Percentiles rank a stretch among this genome's conserved stretches.
phyloP scores from a whole-genome alignment of 257 asterid species.

The Solanum verrucosum region DNA sequence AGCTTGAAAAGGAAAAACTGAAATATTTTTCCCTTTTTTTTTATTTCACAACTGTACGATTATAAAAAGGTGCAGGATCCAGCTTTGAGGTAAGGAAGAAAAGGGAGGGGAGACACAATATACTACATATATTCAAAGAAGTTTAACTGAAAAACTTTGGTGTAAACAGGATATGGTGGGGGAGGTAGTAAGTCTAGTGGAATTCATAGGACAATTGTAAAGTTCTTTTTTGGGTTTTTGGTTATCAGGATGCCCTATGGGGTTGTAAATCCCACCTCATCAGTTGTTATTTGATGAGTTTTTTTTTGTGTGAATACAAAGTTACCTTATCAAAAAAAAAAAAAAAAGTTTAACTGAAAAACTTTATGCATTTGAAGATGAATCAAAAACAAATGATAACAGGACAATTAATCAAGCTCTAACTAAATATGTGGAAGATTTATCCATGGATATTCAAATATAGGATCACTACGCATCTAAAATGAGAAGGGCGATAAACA shows the following conservation, averaged over 20 bases:
- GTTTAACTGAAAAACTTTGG: neutral
- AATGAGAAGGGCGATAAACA: neutral
- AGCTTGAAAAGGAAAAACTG: neutral
- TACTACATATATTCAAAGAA: neutral
- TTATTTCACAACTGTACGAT: neutral
- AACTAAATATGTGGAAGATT: neutral
- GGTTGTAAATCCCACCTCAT: no score
- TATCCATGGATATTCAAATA: neutral
- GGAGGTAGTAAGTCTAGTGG: no score
- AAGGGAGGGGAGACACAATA: neutral
- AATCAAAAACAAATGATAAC: neutral
- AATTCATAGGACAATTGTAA: no score
- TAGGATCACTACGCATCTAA: neutral
- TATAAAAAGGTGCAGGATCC: neutral
- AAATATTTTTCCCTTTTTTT: neutral
- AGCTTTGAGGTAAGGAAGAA: neutral
- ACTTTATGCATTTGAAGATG: neutral
- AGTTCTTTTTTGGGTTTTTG: no score
- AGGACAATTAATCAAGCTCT: neutral
- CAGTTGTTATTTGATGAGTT: no score
- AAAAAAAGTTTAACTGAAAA: neutral
- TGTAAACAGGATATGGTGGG: no score
- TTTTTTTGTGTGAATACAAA: no score
- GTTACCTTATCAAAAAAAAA: no score
- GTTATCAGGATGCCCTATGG: no score